phyloP scores from a whole-genome alignment of 768 basidiomycete genomes.

The Xerocomellus intermedius region DNA sequence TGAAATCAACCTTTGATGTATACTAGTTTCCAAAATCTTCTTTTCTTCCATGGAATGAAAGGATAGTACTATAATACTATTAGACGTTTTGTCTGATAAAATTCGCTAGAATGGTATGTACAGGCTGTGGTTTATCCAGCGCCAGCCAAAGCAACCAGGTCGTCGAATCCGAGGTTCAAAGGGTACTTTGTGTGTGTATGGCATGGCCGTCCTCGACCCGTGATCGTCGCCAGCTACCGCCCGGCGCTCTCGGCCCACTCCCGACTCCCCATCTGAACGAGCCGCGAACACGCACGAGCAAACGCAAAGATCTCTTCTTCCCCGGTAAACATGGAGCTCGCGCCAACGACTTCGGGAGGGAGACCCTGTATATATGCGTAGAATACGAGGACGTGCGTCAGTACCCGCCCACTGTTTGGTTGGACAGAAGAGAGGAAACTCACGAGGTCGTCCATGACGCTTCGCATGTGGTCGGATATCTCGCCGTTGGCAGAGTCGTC shows the following conservation, averaged over 20 bases:
- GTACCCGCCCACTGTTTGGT: not conserved
- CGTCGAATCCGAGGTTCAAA: not conserved
- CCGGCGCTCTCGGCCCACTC: conserved; percentile 69
- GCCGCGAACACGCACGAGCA: conserved; percentile 84
- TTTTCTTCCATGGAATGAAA: conserved; percentile 4
- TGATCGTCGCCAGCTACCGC: not conserved
- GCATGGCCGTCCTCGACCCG: not conserved
- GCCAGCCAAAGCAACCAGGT: not conserved
- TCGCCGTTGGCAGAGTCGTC: conserved; percentile 51
- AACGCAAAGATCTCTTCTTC: conserved; percentile 99
- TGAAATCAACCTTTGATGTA: conserved; percentile 24
- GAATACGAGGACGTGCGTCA: not conserved
- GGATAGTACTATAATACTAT: not conserved
- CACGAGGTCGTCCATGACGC: conserved; percentile 95
- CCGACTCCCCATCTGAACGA: conserved; percentile 88
- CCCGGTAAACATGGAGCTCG: conserved; percentile 89
- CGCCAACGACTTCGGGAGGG: conserved; percentile 69
- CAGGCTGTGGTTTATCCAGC: not conserved
- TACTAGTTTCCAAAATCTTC: conserved; percentile 17
- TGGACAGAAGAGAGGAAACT: conserved; percentile 13
- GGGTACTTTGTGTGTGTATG: not conserved
- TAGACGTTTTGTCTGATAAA: not conserved
- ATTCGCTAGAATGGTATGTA: too few relatives aligned
- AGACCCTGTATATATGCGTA: conserved; percentile 56
- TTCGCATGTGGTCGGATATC: conserved; percentile 84